A percentile compares a stretch with the other conserved stretches of the same genome.
These are phyloP conservation scores for Casuarina glauca DNA, from an alignment of 306 rosid genomes.

Conservation along the genomic window DNA sequence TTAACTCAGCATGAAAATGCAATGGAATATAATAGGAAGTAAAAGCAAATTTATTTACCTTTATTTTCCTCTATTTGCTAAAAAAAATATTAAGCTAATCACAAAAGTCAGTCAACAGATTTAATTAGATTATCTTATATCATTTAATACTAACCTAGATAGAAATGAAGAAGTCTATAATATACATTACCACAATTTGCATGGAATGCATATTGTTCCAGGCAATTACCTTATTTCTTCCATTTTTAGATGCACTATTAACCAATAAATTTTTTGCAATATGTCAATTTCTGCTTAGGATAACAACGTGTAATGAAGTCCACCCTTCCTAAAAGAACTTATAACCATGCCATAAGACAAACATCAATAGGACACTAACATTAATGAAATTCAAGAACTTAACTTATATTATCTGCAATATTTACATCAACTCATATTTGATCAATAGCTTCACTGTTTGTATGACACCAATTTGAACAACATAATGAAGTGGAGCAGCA, in stretches of 20 bases:
- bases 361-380: neutral
- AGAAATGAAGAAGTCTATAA: too few relatives aligned
- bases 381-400: neutral
- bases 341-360: constrained; percentile 12
- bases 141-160: neutral
- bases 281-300: constrained; percentile 81
- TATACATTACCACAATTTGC: neutral
- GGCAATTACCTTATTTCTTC: constrained; percentile 69
- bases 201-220: constrained; percentile 3
- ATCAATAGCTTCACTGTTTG: constrained; percentile 82
- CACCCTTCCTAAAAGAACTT: constrained; percentile 71
- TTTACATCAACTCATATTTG: constrained; percentile 80
- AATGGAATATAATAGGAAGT: neutral
- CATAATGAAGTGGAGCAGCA: constrained; percentile 94
- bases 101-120: neutral
- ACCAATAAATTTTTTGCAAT: constrained; percentile 76
- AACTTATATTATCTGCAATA: constrained; percentile 69
- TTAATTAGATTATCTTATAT: neutral
- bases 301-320: constrained; percentile 89
- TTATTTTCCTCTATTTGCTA: neutral
- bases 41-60: neutral
- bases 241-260: constrained; percentile 72
- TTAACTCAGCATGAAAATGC: neutral
- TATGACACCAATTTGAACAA: constrained; percentile 88
- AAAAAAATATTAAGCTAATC: neutral